Conservation (phyloP, 805 yeast species). For the Spathaspora boniae region DNA sequence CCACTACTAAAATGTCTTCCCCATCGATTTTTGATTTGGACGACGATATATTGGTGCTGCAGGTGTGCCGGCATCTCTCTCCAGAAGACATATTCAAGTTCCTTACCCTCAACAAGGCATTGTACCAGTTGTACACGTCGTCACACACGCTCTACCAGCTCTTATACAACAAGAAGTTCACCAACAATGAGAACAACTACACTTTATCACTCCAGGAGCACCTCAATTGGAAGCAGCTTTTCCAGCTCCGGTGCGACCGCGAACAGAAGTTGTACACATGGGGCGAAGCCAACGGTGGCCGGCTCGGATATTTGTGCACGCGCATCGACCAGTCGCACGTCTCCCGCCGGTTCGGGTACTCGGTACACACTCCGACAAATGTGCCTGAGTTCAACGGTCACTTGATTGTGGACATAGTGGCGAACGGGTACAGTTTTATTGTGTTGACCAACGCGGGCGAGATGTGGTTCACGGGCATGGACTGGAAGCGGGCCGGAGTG, state of each 20-base stretch:
- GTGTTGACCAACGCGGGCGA: slow-evolving; percentile 54
- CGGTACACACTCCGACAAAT: slow-evolving; percentile 36
- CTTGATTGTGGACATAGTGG: slow-evolving; percentile 45
- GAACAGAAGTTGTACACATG: slow-evolving; percentile 46
- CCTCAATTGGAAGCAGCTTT: slow-evolving; percentile 50
- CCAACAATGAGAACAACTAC: slow-evolving; percentile 37
- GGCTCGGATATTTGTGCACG: slow-evolving; percentile 42
- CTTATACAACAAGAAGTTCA: slow-evolving; percentile 44
- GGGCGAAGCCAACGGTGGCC: slow-evolving; percentile 43
- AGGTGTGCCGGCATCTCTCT: slow-evolving; percentile 29
- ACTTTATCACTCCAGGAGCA: slow-evolving; percentile 33
- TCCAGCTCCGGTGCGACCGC: slow-evolving; percentile 30
- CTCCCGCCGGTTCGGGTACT: slow-evolving; percentile 15
- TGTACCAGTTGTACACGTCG: slow-evolving; percentile 27
- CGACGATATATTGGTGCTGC: slow-evolving; percentile 38
- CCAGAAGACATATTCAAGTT: slow-evolving; percentile 40
- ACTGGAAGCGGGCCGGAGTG: slow-evolving; percentile 16
- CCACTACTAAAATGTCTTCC: too few relatives aligned
- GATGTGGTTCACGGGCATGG: slow-evolving; percentile 50
- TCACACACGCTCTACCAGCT: slow-evolving; percentile 23
- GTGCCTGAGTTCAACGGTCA: slow-evolving; percentile 32
- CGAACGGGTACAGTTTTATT: slow-evolving; percentile 65
- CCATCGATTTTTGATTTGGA: slow-evolving; percentile 25
- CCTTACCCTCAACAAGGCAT: slow-evolving; percentile 34
- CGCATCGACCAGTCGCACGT: slow-evolving; percentile 22